Evolutionary conservation across 2,329 filamentous ascomycete species (phyloP), one percentile per base, ranked within the genome.

Genomic region (Hypoxylon sp.): DNA sequence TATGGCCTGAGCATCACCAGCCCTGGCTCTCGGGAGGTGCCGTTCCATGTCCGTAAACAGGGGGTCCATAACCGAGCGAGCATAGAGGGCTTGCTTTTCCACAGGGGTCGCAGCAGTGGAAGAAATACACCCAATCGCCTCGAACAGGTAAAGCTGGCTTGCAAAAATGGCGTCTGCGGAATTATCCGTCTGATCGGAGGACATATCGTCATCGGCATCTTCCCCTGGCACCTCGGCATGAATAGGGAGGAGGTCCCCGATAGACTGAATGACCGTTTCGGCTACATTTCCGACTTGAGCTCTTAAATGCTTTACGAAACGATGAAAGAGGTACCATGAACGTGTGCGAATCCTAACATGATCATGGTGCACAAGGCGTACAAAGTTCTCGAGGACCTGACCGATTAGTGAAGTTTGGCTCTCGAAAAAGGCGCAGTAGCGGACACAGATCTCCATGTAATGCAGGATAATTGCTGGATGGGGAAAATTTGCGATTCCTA

Each of bases 381-480:
- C 93, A 80, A 99, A 98, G 77, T 92, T 94, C 76, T 98, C 94
- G 46, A 99, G 85, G 0, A 96, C 94, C 71, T 91, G 91, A 1
- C 93, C 93, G 54, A 98, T 97, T 67, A 93, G 90, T 22, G 91
- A 85, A 31, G 90, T 86, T 76, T 97, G 92, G 62, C 90, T 89
- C 77, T 98, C 94, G 78, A 99, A 98, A 80, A 98, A 97, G 29
- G 90, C 88, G 78, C 91, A 93, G 81, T 99, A 99, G 55, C 96
- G 91, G 61, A 97, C 94, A 79, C 94, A 97, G 37, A 97, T 97
- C 80, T 99, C 96, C 94, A 99, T 98, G 78, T 97, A 99, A 81
- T 98, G 94, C 22, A 99, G 85, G 70, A 98, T 89, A 56, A 98
- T 94, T 14, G 94, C 94, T 1, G 96, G 95, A 78, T 98, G 96